Percentiles rank a stretch among this genome's conserved stretches.
phyloP scores from a whole-genome alignment of 805 yeast species.

The Metschnikowia continentalis region DNA sequence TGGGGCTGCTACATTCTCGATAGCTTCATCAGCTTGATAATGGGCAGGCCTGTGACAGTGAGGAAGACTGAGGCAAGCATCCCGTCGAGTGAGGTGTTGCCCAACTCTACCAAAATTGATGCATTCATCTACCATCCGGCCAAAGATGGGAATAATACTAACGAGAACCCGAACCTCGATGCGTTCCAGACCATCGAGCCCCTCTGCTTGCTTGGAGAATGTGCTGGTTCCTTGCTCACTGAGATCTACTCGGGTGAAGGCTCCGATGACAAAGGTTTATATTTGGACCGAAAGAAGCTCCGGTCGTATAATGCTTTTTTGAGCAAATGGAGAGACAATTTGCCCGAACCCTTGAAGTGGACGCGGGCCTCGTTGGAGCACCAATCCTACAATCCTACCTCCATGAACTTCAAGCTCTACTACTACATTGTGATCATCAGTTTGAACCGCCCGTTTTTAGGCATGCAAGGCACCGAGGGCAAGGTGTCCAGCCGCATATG shows the following conservation, averaged over 20 bases:
- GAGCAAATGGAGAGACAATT: constrained; percentile 12
- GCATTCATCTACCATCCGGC: constrained; percentile 11
- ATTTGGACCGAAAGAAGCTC: constrained; percentile 10
- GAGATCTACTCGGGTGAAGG: constrained; percentile 15
- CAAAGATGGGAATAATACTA: background rate
- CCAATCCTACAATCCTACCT: constrained; percentile 16
- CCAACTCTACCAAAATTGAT: constrained; percentile 14
- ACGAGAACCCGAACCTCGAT: constrained; percentile 10
- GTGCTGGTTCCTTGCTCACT: constrained; percentile 16
- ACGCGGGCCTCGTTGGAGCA: constrained; percentile 7
- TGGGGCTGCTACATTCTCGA: constrained; percentile 19
- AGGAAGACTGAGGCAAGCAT: constrained; percentile 17
- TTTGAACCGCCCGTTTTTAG: constrained; percentile 14
- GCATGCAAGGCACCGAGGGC: constrained; percentile 2
- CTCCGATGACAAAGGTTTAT: constrained; percentile 11
- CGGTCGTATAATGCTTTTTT: constrained; percentile 11
- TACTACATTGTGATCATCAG: constrained; percentile 17
- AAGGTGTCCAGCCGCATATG: constrained; percentile 9
- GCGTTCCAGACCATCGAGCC: constrained; percentile 16
- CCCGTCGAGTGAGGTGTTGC: constrained; percentile 17
- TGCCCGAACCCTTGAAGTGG: constrained; percentile 16
- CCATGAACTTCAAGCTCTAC: constrained; percentile 15
- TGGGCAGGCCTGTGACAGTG: constrained; percentile 20
- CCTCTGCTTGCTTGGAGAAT: constrained; percentile 16
- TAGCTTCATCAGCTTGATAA: constrained; percentile 17